phyloP scores from a whole-genome alignment of 179 eudicot genomes.

The Heliamphora pulchella region DNA sequence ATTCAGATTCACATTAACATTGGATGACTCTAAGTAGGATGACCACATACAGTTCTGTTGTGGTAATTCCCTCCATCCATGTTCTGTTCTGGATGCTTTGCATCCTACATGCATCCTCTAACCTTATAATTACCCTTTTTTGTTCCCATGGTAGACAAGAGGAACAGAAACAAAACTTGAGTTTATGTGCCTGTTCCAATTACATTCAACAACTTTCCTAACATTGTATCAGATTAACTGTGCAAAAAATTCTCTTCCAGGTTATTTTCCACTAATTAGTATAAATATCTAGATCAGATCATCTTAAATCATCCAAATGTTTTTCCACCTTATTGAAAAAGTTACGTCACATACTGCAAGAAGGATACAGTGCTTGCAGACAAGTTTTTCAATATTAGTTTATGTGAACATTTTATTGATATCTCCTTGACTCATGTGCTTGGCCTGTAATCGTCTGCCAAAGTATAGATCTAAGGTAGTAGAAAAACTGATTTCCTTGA shows the following conservation, averaged over 20 bases:
- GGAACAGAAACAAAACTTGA: background rate
- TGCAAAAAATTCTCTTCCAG: background rate
- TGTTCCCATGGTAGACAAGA: background rate
- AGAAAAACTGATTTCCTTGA: background rate
- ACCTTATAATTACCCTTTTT: background rate
- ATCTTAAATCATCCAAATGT: slow-evolving; percentile 2
- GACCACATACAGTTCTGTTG: background rate
- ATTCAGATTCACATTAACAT: background rate
- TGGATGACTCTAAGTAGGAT: background rate
- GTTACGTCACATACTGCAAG: background rate
- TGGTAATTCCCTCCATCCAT: background rate
- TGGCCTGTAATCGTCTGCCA: background rate
- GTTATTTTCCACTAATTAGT: background rate
- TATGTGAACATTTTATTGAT: background rate
- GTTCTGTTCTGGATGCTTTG: background rate
- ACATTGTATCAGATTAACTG: background rate
- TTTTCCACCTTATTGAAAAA: background rate
- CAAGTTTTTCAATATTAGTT: background rate
- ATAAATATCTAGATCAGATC: background rate
- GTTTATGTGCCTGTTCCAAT: background rate
- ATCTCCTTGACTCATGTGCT: background rate
- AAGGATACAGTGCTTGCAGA: slow-evolving; percentile 6
- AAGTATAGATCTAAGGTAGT: background rate
- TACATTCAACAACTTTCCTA: background rate
- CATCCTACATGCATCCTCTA: background rate